Percentiles rank a stretch among this genome's conserved stretches.
phyloP scores from a whole-genome alignment of 192 early-diverging fungal genomes.

The Thoreauomyces humboldtii region DNA sequence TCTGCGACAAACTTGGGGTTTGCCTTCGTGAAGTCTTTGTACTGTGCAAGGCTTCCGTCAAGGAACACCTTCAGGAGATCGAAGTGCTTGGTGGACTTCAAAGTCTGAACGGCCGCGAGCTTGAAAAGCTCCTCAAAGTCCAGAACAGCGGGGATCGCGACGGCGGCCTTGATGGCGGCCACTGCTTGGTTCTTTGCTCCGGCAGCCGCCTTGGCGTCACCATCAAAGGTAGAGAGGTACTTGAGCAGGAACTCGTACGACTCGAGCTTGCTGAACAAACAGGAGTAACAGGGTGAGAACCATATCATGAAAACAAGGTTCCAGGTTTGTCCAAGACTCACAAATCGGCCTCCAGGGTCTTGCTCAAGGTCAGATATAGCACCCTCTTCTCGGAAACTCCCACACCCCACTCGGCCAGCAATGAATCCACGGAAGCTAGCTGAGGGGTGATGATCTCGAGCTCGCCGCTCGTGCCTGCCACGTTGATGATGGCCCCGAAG shows the following conservation, averaged over 20 bases:
- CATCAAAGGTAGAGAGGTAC: conserved; percentile 58
- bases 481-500: conserved; percentile 71
- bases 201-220: conserved; percentile 36
- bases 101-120: conserved; percentile 60
- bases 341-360: conserved; percentile 61
- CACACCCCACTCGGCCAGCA: conserved; percentile 70
- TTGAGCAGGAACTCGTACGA: conserved; percentile 66
- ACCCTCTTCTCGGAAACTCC: conserved; percentile 51
- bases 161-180: conserved; percentile 65
- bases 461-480: conserved; percentile 69
- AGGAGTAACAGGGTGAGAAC: background rate
- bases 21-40: conserved; percentile 57
- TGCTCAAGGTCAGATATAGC: conserved; percentile 62
- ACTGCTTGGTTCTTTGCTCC: conserved; percentile 55
- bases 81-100: conserved; percentile 56
- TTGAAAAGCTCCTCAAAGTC: conserved; percentile 74
- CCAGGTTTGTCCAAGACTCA: conserved; percentile 34
- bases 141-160: conserved; percentile 66
- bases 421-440: conserved; percentile 60
- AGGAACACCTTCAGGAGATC: conserved; percentile 70
- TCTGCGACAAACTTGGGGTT: conserved; percentile 54
- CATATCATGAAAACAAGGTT: background rate
- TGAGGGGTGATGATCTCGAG: conserved; percentile 65
- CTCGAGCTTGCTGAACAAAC: background rate
- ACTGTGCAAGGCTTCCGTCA: conserved; percentile 62